Evolutionary conservation across 495 filamentous ascomycete species (phyloP).

Genomic region (Penicillium subrubescens): DNA sequence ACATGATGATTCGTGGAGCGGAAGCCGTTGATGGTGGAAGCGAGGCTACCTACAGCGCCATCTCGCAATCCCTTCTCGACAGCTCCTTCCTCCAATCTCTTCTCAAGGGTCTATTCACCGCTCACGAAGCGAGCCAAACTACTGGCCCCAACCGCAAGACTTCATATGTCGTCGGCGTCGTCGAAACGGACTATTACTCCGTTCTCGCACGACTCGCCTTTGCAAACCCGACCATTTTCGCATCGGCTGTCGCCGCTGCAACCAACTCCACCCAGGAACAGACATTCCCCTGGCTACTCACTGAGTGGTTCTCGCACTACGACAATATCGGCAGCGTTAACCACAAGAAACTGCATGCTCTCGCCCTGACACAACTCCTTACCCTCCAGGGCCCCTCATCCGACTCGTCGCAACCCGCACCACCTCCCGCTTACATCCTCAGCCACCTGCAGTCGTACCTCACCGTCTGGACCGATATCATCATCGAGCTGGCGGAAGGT

Average conservation of each 20-base stretch:
- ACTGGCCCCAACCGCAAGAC: conserved; percentile 70
- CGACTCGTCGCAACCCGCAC: conserved; percentile 28
- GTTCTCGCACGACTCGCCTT: conserved; percentile 81
- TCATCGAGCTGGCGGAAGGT: conserved; percentile 60
- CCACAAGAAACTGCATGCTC: conserved; percentile 76
- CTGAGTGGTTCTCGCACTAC: conserved; percentile 88
- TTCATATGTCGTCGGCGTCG: conserved; percentile 63
- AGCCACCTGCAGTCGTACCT: conserved; percentile 64
- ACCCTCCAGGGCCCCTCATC: conserved; percentile 58
- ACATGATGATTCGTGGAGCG: conserved; percentile 70
- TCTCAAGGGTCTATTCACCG: conserved; percentile 69
- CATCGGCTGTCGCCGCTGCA: conserved; percentile 51
- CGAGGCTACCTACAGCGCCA: conserved; percentile 59
- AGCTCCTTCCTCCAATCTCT: conserved; percentile 65
- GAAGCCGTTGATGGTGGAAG: conserved; percentile 70
- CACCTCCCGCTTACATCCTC: conserved; percentile 55
- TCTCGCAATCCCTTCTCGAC: conserved; percentile 70
- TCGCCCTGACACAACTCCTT: conserved; percentile 81
- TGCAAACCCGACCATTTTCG: conserved; percentile 65
- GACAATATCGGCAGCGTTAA: conserved; percentile 75
- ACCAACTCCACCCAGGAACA: conserved; percentile 47
- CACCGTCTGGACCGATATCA: conserved; percentile 69
- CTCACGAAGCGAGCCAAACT: conserved; percentile 72
- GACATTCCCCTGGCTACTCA: conserved; percentile 69
- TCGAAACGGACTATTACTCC: conserved; percentile 79